Evolutionary conservation across 2,329 filamentous ascomycete species (phyloP).

Genomic region (Fusarium caatingaense): DNA sequence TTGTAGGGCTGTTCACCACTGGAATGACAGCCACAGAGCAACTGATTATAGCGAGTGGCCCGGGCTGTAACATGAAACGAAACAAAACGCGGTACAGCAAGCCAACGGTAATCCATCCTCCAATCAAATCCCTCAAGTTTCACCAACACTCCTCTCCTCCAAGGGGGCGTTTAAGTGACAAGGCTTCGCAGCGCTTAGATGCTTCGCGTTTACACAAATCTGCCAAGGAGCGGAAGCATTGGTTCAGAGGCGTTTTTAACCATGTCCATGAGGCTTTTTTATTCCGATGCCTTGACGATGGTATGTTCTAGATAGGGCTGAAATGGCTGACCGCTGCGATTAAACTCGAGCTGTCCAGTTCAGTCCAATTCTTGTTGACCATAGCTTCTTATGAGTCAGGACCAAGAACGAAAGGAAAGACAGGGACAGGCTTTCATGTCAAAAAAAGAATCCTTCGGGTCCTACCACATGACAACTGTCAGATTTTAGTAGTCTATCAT

Average conservation of each 20-base stretch:
- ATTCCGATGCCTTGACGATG: background rate
- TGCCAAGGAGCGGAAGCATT: constrained; percentile 24
- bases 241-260: background rate
- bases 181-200: background rate
- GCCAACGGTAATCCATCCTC: background rate
- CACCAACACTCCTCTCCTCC: constrained; percentile 10
- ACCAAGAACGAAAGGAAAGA: background rate
- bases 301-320: constrained; percentile 14
- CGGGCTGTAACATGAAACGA: constrained; percentile 24
- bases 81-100: constrained; percentile 9
- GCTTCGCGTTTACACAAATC: constrained; percentile 22
- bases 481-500: constrained; percentile 22
- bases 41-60: background rate
- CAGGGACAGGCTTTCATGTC: background rate
- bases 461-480: constrained; percentile 1
- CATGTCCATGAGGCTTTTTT: background rate
- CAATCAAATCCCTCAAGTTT: constrained; percentile 10
- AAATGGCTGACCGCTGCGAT: constrained; percentile 46
- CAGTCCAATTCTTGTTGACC: background rate
- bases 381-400: background rate
- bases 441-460: background rate
- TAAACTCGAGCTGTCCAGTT: background rate
- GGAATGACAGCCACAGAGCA: background rate
- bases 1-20: constrained; percentile 22
- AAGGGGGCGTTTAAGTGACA: background rate